Evolutionary conservation across 192 early-diverging fungal species (phyloP).

Genomic region (Backusella tarrabulga): DNA sequence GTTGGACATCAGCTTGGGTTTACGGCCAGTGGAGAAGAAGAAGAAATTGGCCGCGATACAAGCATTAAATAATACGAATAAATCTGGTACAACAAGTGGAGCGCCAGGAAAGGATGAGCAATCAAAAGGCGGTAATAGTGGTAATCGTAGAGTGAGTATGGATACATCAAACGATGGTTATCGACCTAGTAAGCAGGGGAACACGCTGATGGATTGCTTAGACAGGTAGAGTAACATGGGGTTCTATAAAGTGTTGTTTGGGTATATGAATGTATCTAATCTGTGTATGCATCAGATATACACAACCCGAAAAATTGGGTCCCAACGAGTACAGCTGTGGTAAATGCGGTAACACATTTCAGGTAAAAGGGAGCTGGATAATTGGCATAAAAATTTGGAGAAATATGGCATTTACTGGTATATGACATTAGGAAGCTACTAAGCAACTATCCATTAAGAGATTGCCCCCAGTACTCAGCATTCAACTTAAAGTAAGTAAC

Average conservation of each 20-base stretch:
- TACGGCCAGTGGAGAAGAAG: constrained; percentile 49
- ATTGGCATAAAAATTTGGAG: background rate
- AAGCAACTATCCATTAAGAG: constrained; percentile 88
- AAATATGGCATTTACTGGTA: background rate
- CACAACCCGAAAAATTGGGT: constrained; percentile 77
- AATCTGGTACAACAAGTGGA: background rate
- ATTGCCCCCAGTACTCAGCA: constrained; percentile 84
- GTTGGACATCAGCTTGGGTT: constrained; percentile 88
- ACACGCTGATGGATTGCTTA: constrained; percentile 62
- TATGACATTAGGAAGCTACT: constrained; percentile 56
- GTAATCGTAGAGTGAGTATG: background rate
- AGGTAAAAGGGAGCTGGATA: constrained; percentile 12
- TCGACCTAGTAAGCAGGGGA: constrained; percentile 21
- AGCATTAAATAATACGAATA: background rate
- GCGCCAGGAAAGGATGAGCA: background rate
- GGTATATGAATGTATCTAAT: background rate
- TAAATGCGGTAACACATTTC: constrained; percentile 56
- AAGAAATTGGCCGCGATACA: constrained; percentile 12
- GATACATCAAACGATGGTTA: background rate
- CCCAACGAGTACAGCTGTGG: constrained; percentile 66
- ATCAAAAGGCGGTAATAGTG: background rate
- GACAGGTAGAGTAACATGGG: constrained; percentile 48
- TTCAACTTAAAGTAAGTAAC: constrained; percentile 80
- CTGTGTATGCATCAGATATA: constrained; percentile 42
- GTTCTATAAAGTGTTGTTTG: background rate